Evolutionary conservation across 306 rosid genomes (phyloP), one percentile per base, ranked within the genome.

Genomic region (Arachis stenosperma): DNA sequence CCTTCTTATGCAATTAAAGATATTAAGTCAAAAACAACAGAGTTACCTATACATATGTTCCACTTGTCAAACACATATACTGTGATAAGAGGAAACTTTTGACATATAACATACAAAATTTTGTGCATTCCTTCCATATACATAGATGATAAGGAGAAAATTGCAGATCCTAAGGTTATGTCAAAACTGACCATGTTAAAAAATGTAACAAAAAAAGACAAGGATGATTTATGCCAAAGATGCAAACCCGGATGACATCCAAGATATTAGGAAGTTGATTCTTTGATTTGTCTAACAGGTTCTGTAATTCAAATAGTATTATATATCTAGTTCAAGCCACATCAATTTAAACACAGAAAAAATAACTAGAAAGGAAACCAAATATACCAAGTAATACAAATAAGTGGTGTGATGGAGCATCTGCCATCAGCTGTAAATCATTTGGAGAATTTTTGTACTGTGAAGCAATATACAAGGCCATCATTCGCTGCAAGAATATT

Each of bases 371-470:
- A 65, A 56, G 61, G 75, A 68, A 83, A 75, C 33, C 65, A 22
- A 68, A 9, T 52, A 77, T 91, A 94, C 98, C 98, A 79, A 94
- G 97, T 67, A 94, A 76, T 47, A 94, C 97, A 75, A 94, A 94
- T 71, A 94, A 83, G 88, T 91, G 97, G 80, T 94, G 97, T 6
- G 97, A 97, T 59, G 98, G 98, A 71, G 98, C 98, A 81, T 94
- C 96, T 3, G 97, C 98, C 90, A 94, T 89, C 73, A 94, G 80
- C 81, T 94, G 98, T 65, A 94, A 82, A 85, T 94, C 98, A 75
- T 94, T 94, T 30, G 98, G 98, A 77, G 98, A 91, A 86, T 91
- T 94, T 81, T 91, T 94, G 92, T 94, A 94, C 83, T 91, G 97
- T 43, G 98, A 91, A 50, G 98, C 89, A 84, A 94, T 97, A 71